phyloP scores from a whole-genome alignment of 192 early-diverging fungal genomes.

The Lunasporangiospora selenospora region DNA sequence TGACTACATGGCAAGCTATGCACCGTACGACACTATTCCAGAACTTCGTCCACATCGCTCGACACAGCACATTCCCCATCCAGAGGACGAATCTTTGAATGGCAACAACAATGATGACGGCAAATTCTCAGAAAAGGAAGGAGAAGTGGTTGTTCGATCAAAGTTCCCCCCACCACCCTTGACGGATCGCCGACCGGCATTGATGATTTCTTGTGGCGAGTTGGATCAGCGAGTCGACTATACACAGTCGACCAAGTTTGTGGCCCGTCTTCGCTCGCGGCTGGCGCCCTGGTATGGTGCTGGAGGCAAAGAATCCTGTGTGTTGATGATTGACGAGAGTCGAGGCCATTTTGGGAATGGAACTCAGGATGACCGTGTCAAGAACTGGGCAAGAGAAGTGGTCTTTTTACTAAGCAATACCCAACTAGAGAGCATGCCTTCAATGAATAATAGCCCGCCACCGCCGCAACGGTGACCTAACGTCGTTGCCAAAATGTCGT shows the following conservation, averaged over 20 bases:
- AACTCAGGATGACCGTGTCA: constrained; percentile 53
- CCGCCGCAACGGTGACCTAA: no score
- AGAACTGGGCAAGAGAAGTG: constrained; percentile 58
- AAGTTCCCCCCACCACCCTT: constrained; percentile 13
- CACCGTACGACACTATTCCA: constrained; percentile 74
- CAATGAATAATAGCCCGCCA: no score
- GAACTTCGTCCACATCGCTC: constrained; percentile 4
- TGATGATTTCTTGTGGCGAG: constrained; percentile 79
- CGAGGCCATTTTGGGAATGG: constrained; percentile 62
- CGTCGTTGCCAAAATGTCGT: no score
- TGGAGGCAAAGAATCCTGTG: constrained; percentile 28
- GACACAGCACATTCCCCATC: no score
- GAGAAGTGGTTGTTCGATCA: not conserved
- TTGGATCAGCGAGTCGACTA: constrained; percentile 82
- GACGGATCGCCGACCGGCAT: constrained; percentile 53
- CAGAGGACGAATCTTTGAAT: no score
- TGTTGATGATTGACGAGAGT: constrained; percentile 57
- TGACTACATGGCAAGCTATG: constrained; percentile 62
- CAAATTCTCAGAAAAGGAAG: not conserved
- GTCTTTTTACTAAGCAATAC: constrained; percentile 58
- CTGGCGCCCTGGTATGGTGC: constrained; percentile 24
- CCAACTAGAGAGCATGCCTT: constrained; percentile 49
- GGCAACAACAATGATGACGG: not conserved
- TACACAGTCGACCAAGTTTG: constrained; percentile 89
- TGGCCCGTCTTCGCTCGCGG: constrained; percentile 68